Evolutionary conservation across 768 basidiomycete genomes (phyloP), one percentile per base, ranked within the genome.

Genomic region (Pulveroboletus sp.): DNA sequence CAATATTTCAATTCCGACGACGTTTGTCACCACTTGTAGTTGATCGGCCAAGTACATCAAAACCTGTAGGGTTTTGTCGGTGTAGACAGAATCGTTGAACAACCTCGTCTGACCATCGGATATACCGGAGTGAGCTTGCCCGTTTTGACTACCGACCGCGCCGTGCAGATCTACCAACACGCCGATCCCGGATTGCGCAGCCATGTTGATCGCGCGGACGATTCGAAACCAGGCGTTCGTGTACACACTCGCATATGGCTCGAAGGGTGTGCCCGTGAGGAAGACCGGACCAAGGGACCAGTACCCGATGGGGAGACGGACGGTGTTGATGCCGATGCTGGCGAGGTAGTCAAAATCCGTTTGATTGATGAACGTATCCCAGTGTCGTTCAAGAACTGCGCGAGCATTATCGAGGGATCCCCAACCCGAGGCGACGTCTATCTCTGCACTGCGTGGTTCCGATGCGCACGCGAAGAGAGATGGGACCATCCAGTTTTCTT

Each of bases 401-500:
- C 74, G 75, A 38, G 82, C 78, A 52, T 59, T 60, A 2, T 65
- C 57, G 8, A 43, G 11, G 11, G 60, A 62, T 10, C 56, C 52
- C 60, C 60, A 86, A 3, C 85, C 85, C 16, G 68, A 73, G 6
- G 86, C 84, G 34, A 89, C 77, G 60, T 87, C 85, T 30, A 82
- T 62, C 60, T 88, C 86, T 2, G 84, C 76, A 2, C 68, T 58
- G 57, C 72, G 70, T 13, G 70, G 56, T 4, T 75, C 83, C 19
- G 71, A 60, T 4, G 85, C 84, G 47, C 82, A 82, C 5, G 59
- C 56, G 60, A 86, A 88, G 24, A 84, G 47, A 27, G 82, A 82
- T 4, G 84, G 82, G 1, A 78, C 78, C 81, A 89, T 86, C 85
- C 86, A 89, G 19, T 74, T 68, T 63, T 89, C 86, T 49, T 82